Evolutionary conservation across 2,329 filamentous ascomycete species (phyloP).

Genomic region (Aureobasidium musti): DNA sequence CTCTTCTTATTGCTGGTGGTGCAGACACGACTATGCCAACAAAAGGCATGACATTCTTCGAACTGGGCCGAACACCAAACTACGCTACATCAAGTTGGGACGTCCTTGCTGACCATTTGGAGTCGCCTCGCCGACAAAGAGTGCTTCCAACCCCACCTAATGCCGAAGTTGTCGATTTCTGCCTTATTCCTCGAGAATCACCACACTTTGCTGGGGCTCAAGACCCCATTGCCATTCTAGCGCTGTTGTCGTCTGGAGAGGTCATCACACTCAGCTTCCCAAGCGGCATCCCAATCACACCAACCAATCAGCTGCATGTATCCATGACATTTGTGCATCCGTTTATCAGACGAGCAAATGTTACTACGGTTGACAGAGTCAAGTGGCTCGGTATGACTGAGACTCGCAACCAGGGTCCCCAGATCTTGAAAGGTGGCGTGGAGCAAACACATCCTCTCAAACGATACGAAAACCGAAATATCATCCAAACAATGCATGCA

Average conservation of each 20-base stretch:
- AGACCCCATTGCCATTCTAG: slow-evolving; percentile 84
- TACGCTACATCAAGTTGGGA: slow-evolving; percentile 94
- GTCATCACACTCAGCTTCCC: slow-evolving; percentile 89
- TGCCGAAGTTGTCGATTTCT: slow-evolving; percentile 76
- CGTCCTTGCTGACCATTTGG: slow-evolving; percentile 73
- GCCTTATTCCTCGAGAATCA: slow-evolving; percentile 76
- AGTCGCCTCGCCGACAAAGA: slow-evolving; percentile 69
- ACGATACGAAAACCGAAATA: slow-evolving; percentile 77
- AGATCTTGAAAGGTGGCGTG: slow-evolving; percentile 75
- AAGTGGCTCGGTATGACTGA: slow-evolving; percentile 93
- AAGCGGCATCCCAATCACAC: slow-evolving; percentile 83
- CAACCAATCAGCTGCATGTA: slow-evolving; percentile 88
- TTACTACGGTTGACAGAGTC: slow-evolving; percentile 74
- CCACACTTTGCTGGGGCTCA: slow-evolving; percentile 86
- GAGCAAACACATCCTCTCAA: slow-evolving; percentile 69
- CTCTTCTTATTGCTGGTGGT: slow-evolving; percentile 81
- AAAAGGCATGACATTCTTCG: slow-evolving; percentile 83
- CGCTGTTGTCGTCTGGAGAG: slow-evolving; percentile 81
- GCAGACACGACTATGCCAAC: slow-evolving; percentile 65
- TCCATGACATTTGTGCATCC: slow-evolving; percentile 88
- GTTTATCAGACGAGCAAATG: slow-evolving; percentile 71
- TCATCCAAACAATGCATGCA: slow-evolving; percentile 83
- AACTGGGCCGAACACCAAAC: slow-evolving; percentile 82
- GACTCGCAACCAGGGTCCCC: slow-evolving; percentile 73
- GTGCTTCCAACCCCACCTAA: slow-evolving; percentile 75